Evolutionary conservation across 805 yeast genomes (phyloP).

Genomic region (Metschnikowia lachancei): DNA sequence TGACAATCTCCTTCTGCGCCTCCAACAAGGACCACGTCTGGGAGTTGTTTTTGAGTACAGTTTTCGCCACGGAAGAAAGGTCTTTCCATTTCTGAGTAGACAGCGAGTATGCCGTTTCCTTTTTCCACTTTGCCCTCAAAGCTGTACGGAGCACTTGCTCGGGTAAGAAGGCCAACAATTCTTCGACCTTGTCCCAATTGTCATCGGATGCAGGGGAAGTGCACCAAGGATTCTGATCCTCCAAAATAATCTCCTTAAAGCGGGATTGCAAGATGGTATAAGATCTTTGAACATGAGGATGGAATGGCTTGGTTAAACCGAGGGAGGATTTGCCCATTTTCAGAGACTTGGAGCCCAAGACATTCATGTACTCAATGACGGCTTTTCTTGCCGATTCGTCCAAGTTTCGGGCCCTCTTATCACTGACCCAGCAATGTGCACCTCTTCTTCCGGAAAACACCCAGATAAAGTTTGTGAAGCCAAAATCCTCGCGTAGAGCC

Average conservation of each 20-base stretch:
- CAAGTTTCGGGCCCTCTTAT: slow-evolving; percentile 69
- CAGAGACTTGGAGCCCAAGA: slow-evolving; percentile 48
- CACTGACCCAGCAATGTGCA: slow-evolving; percentile 98
- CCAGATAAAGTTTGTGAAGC: slow-evolving; percentile 84
- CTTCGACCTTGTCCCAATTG: slow-evolving; percentile 47
- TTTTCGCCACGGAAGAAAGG: slow-evolving; percentile 53
- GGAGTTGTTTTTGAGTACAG: slow-evolving; percentile 41
- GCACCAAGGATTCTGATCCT: slow-evolving; percentile 86
- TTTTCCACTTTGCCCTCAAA: slow-evolving; percentile 58
- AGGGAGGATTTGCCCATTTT: slow-evolving; percentile 48
- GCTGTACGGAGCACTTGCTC: slow-evolving; percentile 55
- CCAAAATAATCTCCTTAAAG: slow-evolving; percentile 64
- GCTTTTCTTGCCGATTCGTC: slow-evolving; percentile 75
- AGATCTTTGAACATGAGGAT: slow-evolving; percentile 82
- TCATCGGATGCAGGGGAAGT: slow-evolving; percentile 35
- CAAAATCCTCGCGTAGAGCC: slow-evolving; percentile 83
- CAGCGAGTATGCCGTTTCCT: slow-evolving; percentile 32
- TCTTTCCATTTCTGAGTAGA: slow-evolving; percentile 77
- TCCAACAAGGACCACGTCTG: slow-evolving; percentile 54
- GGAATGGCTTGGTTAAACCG: slow-evolving; percentile 72
- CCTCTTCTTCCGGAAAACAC: slow-evolving; percentile 98
- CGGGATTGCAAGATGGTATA: slow-evolving; percentile 60
- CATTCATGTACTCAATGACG: slow-evolving; percentile 79
- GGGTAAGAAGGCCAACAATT: slow-evolving; percentile 60
- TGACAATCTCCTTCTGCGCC: slow-evolving; percentile 77